phyloP scores from a whole-genome alignment of 768 basidiomycete species.

The Calocera cornea region DNA sequence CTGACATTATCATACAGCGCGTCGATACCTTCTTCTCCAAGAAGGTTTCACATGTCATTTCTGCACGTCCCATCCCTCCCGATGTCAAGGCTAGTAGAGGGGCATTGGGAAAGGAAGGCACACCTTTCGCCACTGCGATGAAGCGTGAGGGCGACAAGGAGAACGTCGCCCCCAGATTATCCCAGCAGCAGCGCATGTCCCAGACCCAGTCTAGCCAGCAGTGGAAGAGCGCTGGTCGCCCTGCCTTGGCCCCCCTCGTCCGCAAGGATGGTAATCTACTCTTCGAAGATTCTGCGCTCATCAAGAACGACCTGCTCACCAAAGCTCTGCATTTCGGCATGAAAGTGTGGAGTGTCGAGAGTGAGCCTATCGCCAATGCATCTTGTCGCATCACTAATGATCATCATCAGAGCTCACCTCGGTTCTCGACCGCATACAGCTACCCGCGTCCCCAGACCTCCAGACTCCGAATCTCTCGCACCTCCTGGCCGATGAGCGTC shows the following conservation, averaged over 20 bases:
- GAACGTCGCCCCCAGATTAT: slow-evolving; percentile 6
- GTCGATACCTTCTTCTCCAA: slow-evolving; percentile 82
- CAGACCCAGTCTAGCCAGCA: background rate
- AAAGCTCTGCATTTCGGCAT: slow-evolving; percentile 59
- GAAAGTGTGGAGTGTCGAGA: slow-evolving; percentile 71
- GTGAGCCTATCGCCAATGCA: slow-evolving; percentile 17
- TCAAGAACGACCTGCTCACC: slow-evolving; percentile 39
- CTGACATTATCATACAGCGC: slow-evolving; percentile 33
- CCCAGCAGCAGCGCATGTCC: background rate
- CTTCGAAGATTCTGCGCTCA: slow-evolving; percentile 19
- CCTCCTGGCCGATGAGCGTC: slow-evolving; percentile 57
- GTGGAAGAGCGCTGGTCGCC: background rate
- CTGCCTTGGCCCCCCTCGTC: background rate
- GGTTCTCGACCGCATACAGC: slow-evolving; percentile 21
- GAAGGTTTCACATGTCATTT: slow-evolving; percentile 77
- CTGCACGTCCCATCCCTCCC: slow-evolving; percentile 33
- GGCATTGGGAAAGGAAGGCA: slow-evolving; percentile 20
- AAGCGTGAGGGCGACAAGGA: slow-evolving; percentile 23
- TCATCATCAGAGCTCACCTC: slow-evolving; percentile 24
- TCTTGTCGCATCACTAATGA: background rate
- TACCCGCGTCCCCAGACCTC: slow-evolving; percentile 19
- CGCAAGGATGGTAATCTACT: slow-evolving; percentile 16
- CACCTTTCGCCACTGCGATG: background rate
- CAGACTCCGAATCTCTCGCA: slow-evolving; percentile 25
- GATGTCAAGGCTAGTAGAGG: slow-evolving; percentile 21